phyloP scores from a whole-genome alignment of 768 basidiomycete species.

The Mycena amicta region DNA sequence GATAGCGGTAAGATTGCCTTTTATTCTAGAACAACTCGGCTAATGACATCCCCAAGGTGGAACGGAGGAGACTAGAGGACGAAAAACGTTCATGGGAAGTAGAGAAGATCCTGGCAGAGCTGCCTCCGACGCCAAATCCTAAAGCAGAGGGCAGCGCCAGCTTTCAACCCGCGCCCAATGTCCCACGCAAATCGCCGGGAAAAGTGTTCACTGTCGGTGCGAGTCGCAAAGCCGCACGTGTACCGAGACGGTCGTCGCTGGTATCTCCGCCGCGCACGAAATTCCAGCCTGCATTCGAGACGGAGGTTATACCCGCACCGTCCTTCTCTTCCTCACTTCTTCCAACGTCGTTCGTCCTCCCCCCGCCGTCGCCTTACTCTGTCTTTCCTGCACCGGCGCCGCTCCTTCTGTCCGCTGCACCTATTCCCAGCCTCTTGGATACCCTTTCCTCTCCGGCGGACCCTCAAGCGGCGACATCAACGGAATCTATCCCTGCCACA shows the following conservation, averaged over 20 bases:
- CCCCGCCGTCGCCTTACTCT: conserved; percentile 74
- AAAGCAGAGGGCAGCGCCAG: conserved; percentile 14
- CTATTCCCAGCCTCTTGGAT: not conserved
- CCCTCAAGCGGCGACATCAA: not conserved
- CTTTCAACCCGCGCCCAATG: conserved; percentile 34
- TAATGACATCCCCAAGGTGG: conserved; percentile 45
- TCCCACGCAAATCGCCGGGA: conserved; percentile 46
- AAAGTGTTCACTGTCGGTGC: conserved; percentile 46
- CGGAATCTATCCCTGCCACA: too few relatives aligned
- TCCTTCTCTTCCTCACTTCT: conserved; percentile 61
- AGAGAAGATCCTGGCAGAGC: conserved; percentile 60
- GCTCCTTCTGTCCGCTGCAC: conserved; percentile 31
- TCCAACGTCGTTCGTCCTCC: conserved; percentile 73
- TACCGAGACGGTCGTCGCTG: conserved; percentile 50
- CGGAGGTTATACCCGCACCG: conserved; percentile 49
- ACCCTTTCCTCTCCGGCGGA: not conserved
- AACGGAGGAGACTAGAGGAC: conserved; percentile 61
- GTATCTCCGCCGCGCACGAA: conserved; percentile 26
- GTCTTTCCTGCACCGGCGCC: conserved; percentile 58
- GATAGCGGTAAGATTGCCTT: conserved; percentile 55
- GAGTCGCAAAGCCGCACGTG: conserved; percentile 45
- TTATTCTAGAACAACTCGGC: conserved; percentile 2
- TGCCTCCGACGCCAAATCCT: conserved; percentile 47
- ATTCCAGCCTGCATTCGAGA: conserved; percentile 50
- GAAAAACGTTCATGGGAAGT: conserved; percentile 78